Conservation (phyloP, 345 rosid species). For the Bretschneidera sinensis region DNA sequence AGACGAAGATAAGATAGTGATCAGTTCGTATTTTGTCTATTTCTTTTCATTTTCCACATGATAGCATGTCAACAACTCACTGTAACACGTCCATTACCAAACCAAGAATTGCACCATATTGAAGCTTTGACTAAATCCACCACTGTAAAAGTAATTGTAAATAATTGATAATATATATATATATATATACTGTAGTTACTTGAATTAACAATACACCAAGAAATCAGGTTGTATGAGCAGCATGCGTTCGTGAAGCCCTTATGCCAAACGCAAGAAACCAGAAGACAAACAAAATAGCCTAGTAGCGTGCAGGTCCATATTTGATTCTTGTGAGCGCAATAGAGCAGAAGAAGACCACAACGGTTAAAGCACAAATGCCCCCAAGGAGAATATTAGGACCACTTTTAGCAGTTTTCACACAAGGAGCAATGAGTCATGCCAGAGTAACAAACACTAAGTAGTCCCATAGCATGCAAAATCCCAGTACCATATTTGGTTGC, state of each 20-base stretch:
- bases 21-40: no score
- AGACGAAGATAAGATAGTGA: no score
- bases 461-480: slow-evolving; percentile 85
- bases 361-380: slow-evolving; percentile 82
- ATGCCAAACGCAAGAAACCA: slow-evolving; percentile 98
- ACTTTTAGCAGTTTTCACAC: slow-evolving; percentile 89
- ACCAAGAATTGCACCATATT: not conserved
- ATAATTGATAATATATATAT: not conserved
- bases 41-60: no score
- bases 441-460: slow-evolving; percentile 85
- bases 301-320: slow-evolving; percentile 96
- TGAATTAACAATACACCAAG: slow-evolving; percentile 13
- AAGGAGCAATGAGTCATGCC: slow-evolving; percentile 97
- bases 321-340: slow-evolving; percentile 89
- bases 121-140: not conserved
- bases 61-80: not conserved
- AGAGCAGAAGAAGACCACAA: slow-evolving; percentile 89
- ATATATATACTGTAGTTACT: slow-evolving; percentile 9
- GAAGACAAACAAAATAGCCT: slow-evolving; percentile 94
- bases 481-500: slow-evolving; percentile 93
- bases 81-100: not conserved
- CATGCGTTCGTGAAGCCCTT: slow-evolving; percentile 83
- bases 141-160: no score
- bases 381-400: slow-evolving; percentile 93
- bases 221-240: slow-evolving; percentile 45